Evolutionary conservation across 2,329 filamentous ascomycete genomes (phyloP), one percentile per base, ranked within the genome.

Genomic region (Monosporascus sp.): DNA sequence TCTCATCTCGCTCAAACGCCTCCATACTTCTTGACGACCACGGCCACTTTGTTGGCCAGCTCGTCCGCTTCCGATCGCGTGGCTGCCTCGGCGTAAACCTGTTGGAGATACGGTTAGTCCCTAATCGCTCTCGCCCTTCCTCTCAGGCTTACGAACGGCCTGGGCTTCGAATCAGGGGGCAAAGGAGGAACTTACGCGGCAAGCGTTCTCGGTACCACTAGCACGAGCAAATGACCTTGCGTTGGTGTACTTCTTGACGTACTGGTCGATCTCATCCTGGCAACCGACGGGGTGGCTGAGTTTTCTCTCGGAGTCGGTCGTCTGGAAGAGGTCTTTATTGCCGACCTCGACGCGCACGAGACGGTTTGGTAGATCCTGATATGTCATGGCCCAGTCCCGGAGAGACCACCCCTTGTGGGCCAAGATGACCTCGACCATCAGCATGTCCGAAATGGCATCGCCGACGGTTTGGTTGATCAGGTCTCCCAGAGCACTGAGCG

Each of bases 391-490:
- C 94, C 94, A 99, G 70, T 97, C 90, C 68, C 87, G 86, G 46
- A 91, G 86, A 25, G 83, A 85, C 92, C 92, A 99, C 61, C 80
- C 81, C 77, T 97, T 97, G 81, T 97, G 91, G 7, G 94, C 92
- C 41, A 99, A 86, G 61, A 97, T 94, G 36, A 93, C 89, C 73
- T 99, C 94, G 39, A 97, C 92, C 66, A 99, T 85, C 46, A 99
- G 83, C 81, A 97, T 89, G 73, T 99, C 94, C 1, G 91, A 96
- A 53, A 99, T 82, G 47, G 94, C 94, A 68, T 99, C 94, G 50
- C 94, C 94, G 47, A 97, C 93, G 1, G 94, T 94, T 77, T 99
- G 94, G 79, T 99, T 99, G 77, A 99, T 96, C 58, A 99, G 81
- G 63, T 97, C 89, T 49, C 87, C 87, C 51, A 96, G 81, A 11